phyloP scores from a whole-genome alignment of 2,329 filamentous ascomycete species.

The Exophiala sp. region DNA sequence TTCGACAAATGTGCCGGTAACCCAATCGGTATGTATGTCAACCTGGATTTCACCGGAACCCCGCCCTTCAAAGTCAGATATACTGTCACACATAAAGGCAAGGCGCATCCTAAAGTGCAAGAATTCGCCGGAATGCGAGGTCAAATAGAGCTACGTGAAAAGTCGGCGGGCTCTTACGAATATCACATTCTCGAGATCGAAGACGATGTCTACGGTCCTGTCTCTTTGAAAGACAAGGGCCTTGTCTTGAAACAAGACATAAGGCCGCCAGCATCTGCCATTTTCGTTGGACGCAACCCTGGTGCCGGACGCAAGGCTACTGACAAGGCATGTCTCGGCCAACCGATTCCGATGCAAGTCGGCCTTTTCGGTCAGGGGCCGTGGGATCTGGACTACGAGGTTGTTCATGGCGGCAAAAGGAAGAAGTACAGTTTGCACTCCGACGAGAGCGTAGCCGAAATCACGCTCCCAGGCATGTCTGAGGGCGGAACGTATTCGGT shows the following conservation, averaged over 20 bases:
- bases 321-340: conserved; percentile 73
- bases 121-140: conserved; percentile 66
- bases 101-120: conserved; percentile 48
- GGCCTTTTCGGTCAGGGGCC: conserved; percentile 74
- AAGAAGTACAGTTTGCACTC: conserved; percentile 64
- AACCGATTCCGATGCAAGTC: conserved; percentile 69
- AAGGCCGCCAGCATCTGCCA: conserved; percentile 81
- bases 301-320: conserved; percentile 51
- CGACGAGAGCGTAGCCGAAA: conserved; percentile 56
- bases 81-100: conserved; percentile 58
- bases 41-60: conserved; percentile 83
- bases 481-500: conserved; percentile 88
- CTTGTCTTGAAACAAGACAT: conserved; percentile 78
- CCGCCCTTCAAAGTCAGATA: conserved; percentile 85
- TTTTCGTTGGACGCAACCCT: conserved; percentile 53
- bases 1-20: conserved; percentile 93
- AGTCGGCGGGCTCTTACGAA: conserved; percentile 73
- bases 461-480: conserved; percentile 66
- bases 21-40: conserved; percentile 81
- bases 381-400: conserved; percentile 85
- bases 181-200: conserved; percentile 78
- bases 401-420: conserved; percentile 82
- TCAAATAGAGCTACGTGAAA: conserved; percentile 77
- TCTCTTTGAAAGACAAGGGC: conserved; percentile 55
- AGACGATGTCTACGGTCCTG: conserved; percentile 71